Conservation (phyloP, 1,284 basidiomycete genomes). For the Coniophora puteana region DNA sequence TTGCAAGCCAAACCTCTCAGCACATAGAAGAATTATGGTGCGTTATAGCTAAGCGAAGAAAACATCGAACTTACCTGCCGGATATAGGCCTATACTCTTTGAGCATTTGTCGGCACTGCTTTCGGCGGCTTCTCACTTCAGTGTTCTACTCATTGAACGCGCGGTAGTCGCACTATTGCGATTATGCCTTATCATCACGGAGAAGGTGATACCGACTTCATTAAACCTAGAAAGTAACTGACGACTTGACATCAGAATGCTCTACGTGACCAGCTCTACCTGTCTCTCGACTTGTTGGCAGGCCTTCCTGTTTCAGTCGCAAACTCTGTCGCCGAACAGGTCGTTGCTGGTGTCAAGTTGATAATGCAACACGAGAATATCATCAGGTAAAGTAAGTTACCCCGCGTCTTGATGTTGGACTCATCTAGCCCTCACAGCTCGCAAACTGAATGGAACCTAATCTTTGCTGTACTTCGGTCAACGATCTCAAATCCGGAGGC, state of each 20-base stretch:
- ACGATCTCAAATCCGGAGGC: slow-evolving; percentile 89
- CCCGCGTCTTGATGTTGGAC: slow-evolving; percentile 2
- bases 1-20: slow-evolving; percentile 72
- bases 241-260: slow-evolving; percentile 45
- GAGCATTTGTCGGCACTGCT: slow-evolving; percentile 87
- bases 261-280: slow-evolving; percentile 88
- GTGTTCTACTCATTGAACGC: slow-evolving; percentile 90
- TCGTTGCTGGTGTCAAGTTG: slow-evolving; percentile 79
- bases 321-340: slow-evolving; percentile 87
- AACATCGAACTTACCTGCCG: slow-evolving; percentile 1
- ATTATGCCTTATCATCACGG: slow-evolving; percentile 76
- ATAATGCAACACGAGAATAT: slow-evolving; percentile 79
- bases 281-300: slow-evolving; percentile 88
- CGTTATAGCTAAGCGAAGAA: slow-evolving; percentile 17
- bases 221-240: slow-evolving; percentile 9
- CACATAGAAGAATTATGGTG: slow-evolving; percentile 87
- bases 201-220: slow-evolving; percentile 49
- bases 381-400: slow-evolving; percentile 48
- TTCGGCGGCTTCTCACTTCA: slow-evolving; percentile 76
- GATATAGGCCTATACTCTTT: slow-evolving; percentile 81
- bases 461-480: slow-evolving; percentile 86
- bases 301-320: slow-evolving; percentile 75
- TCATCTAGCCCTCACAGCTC: slow-evolving; percentile 44
- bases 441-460: slow-evolving; percentile 93
- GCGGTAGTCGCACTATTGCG: slow-evolving; percentile 89